Percentiles rank a stretch among this genome's conserved stretches.
Evolutionary conservation across 225 moss, liverwort and hornwort genomes (phyloP).

Genomic region (Straminergon stramineum): DNA sequence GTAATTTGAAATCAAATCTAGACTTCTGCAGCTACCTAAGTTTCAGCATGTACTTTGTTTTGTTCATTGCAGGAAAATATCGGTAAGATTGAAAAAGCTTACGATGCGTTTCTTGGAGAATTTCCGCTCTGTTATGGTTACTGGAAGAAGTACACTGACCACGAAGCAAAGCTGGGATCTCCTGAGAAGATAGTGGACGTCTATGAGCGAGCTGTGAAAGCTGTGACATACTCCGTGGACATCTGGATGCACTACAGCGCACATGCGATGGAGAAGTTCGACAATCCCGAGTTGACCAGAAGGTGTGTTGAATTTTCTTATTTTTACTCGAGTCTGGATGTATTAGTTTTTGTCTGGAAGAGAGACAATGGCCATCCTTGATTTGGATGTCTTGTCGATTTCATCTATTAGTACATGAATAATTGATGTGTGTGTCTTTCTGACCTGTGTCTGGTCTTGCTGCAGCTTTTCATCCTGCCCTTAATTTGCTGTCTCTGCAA

Average conservation of each 20-base stretch:
- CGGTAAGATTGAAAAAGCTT: constrained; percentile 63
- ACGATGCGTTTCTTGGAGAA: constrained; percentile 80
- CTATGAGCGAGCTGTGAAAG: constrained; percentile 83
- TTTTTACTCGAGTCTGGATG: constrained; percentile 45
- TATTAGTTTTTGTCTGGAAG: constrained; percentile 46
- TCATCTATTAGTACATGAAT: constrained; percentile 38
- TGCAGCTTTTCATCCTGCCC: constrained; percentile 98
- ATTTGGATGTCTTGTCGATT: constrained; percentile 38
- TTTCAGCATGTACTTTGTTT: background rate
- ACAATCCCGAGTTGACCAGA: constrained; percentile 58
- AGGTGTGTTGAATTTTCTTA: constrained; percentile 57
- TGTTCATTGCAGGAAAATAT: constrained; percentile 43
- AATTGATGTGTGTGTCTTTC: constrained; percentile 77
- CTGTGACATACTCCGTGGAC: constrained; percentile 94
- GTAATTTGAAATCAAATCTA: background rate
- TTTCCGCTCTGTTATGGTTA: constrained; percentile 96
- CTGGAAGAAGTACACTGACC: constrained; percentile 98
- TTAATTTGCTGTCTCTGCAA: constrained; percentile 87
- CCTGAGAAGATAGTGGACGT: constrained; percentile 71
- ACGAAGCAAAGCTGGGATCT: constrained; percentile 61
- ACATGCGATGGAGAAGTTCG: constrained; percentile 84
- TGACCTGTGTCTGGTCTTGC: constrained; percentile 99
- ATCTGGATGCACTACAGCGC: constrained; percentile 97
- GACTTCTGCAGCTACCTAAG: background rate
- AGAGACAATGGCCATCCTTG: constrained; percentile 65